Conservation (phyloP, 2,329 filamentous ascomycete species). For the Penicillium sp. region DNA sequence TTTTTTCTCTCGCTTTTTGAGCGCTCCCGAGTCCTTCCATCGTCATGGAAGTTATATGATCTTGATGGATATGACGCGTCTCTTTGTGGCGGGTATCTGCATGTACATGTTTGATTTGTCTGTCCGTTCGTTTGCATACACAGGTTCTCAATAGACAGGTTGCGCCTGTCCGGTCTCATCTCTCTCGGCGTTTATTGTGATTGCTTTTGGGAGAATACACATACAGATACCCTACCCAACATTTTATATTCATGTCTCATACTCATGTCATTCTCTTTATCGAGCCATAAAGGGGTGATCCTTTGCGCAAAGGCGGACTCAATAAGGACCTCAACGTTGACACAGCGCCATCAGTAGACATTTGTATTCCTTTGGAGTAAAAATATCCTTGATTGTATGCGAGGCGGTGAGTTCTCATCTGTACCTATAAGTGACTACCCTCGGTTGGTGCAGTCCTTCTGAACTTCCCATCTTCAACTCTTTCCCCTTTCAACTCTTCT, state of each 20-base stretch:
- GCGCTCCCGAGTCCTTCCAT: background rate
- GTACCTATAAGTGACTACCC: too few relatives aligned
- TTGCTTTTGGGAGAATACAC: background rate
- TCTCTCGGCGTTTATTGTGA: background rate
- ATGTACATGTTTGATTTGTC: background rate
- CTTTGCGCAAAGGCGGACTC: too few relatives aligned
- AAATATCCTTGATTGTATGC: too few relatives aligned
- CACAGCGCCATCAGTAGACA: too few relatives aligned
- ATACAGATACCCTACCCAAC: background rate
- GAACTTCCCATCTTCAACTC: too few relatives aligned
- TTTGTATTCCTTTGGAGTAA: too few relatives aligned
- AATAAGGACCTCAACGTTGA: too few relatives aligned
- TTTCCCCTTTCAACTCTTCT: too few relatives aligned
- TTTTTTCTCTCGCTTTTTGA: background rate
- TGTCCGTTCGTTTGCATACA: background rate
- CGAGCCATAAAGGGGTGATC: background rate
- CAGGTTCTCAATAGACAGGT: constrained; percentile 2
- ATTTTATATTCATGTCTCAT: background rate
- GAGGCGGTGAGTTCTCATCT: too few relatives aligned
- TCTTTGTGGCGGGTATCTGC: background rate
- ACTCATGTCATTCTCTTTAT: background rate
- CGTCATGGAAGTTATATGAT: background rate
- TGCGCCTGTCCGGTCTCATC: background rate
- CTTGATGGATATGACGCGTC: constrained; percentile 1
- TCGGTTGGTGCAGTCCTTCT: too few relatives aligned